phyloP scores from a whole-genome alignment of 257 asterid species.

The Capsicum chinense region DNA sequence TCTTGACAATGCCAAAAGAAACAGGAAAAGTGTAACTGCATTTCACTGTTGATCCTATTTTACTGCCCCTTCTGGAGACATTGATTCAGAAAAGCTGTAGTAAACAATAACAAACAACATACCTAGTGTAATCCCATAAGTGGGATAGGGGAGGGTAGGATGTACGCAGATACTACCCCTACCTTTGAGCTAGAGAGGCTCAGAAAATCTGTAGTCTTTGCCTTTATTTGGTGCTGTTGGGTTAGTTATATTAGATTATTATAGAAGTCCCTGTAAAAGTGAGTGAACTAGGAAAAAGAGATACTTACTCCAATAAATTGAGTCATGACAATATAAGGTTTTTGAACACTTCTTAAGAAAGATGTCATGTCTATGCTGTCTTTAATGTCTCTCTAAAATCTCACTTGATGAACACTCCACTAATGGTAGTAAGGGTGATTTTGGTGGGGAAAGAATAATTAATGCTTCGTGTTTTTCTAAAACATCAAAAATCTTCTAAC shows the following conservation, averaged over 20 bases:
- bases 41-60: neutral
- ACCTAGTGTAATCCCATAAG: too few relatives aligned
- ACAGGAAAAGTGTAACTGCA: neutral
- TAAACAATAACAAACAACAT: too few relatives aligned
- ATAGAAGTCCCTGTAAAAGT: neutral
- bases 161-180: neutral
- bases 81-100: neutral
- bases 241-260: neutral
- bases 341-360: neutral
- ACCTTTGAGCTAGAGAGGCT: neutral
- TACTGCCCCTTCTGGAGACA: neutral
- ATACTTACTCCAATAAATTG: neutral
- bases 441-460: neutral
- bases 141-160: too few relatives aligned
- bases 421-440: neutral
- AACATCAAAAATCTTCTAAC: constrained; percentile 4
- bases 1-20: neutral
- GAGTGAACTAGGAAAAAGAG: neutral
- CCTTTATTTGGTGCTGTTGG: neutral
- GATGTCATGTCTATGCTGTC: neutral
- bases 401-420: neutral
- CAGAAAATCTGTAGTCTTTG: neutral
- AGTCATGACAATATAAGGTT: neutral
- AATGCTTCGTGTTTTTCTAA: neutral
- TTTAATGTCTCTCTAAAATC: neutral